Conservation (phyloP, 192 early-diverging fungal species). For the Lobosporangium transversale region DNA sequence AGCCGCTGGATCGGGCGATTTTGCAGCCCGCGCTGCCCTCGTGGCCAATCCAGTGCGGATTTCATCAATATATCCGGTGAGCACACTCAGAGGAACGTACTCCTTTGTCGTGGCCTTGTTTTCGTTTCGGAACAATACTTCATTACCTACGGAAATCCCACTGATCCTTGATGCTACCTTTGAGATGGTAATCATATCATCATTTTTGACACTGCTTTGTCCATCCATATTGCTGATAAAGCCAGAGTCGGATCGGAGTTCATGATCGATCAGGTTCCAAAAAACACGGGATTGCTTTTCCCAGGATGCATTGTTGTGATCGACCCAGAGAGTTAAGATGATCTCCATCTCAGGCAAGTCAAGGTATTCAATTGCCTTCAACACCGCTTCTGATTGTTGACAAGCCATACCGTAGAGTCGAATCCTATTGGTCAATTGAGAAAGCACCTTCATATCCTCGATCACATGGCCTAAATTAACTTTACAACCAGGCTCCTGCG, state of each 20-base stretch:
- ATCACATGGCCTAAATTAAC: constrained; percentile 66
- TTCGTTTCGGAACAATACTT: constrained; percentile 69
- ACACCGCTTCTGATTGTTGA: constrained; percentile 65
- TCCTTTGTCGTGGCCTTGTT: constrained; percentile 10
- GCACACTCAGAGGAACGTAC: constrained; percentile 32
- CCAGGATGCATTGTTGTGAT: constrained; percentile 56
- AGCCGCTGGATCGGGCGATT: constrained; percentile 23
- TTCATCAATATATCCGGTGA: constrained; percentile 59
- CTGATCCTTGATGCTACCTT: constrained; percentile 58
- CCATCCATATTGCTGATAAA: constrained; percentile 31
- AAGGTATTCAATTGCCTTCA: constrained; percentile 67
- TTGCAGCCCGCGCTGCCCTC: constrained; percentile 51
- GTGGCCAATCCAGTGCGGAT: constrained; percentile 55
- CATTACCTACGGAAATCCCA: constrained; percentile 70
- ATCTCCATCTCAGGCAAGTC: constrained; percentile 66
- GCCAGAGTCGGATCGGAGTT: constrained; percentile 14
- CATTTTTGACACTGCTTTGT: constrained; percentile 49
- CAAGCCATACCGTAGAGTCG: constrained; percentile 77
- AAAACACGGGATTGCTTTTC: constrained; percentile 33
- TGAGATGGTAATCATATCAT: constrained; percentile 30
- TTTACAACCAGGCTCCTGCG: constrained; percentile 63
- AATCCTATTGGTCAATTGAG: constrained; percentile 63
- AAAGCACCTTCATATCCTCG: constrained; percentile 66
- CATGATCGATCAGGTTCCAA: constrained; percentile 40
- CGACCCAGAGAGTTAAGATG: constrained; percentile 72